Evolutionary conservation across 495 filamentous ascomycete species (phyloP).

Genomic region (Aspergillus biplanus): DNA sequence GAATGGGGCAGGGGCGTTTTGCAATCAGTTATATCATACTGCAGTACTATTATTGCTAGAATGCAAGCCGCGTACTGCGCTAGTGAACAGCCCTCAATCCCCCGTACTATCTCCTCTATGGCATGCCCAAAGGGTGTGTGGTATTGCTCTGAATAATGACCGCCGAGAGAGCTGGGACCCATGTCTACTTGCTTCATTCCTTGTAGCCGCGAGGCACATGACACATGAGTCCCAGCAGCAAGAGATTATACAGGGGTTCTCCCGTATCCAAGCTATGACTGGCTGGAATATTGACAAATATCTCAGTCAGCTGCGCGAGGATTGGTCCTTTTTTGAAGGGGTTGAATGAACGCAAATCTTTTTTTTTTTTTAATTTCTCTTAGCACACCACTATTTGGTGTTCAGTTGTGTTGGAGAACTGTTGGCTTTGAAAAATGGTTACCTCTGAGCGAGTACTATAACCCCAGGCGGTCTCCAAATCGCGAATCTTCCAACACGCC

Average conservation of each 20-base stretch:
- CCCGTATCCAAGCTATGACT: slow-evolving; percentile 33
- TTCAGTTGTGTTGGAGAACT: slow-evolving; percentile 7
- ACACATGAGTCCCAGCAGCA: slow-evolving; percentile 41
- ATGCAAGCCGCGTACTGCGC: slow-evolving; percentile 40
- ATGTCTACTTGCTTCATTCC: slow-evolving; percentile 40
- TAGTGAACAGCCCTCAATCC: slow-evolving; percentile 22
- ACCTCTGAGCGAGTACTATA: slow-evolving; percentile 31
- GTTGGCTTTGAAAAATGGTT: slow-evolving; percentile 14
- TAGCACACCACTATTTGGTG: slow-evolving; percentile 2
- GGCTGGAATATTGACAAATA: slow-evolving; percentile 36
- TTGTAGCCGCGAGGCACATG: slow-evolving; percentile 40
- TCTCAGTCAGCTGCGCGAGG: slow-evolving; percentile 25
- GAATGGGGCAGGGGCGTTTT: slow-evolving; percentile 42
- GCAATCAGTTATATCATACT: slow-evolving; percentile 48
- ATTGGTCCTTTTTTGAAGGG: slow-evolving; percentile 37
- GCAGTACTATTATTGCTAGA: slow-evolving; percentile 45
- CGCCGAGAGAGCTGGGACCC: slow-evolving; percentile 40
- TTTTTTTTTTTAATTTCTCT: neutral
- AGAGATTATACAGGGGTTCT: slow-evolving; percentile 34
- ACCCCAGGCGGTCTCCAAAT: slow-evolving; percentile 50
- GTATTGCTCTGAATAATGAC: slow-evolving; percentile 44
- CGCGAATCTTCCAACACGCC: slow-evolving; percentile 48
- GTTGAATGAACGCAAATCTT: neutral
- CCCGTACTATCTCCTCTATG: slow-evolving; percentile 37
- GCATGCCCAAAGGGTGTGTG: slow-evolving; percentile 42